Conservation (phyloP, 352 stramenopile species). For the Phytophthora agathidicida region DNA sequence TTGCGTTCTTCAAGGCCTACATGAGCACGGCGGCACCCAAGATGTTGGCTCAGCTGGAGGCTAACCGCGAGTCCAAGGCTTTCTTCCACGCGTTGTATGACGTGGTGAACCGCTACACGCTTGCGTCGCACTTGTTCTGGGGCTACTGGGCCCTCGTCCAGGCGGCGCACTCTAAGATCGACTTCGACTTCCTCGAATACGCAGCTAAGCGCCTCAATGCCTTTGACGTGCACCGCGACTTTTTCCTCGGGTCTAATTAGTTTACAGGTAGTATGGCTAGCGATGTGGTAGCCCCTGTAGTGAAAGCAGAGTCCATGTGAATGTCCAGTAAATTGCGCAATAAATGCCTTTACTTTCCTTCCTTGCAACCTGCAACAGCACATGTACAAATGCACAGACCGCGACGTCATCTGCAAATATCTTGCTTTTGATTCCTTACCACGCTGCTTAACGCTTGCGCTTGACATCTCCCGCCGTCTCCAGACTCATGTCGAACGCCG, state of each 20-base stretch:
- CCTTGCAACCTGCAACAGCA: background rate
- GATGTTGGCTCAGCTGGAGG: constrained; percentile 66
- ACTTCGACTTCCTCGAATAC: constrained; percentile 91
- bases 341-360: constrained; percentile 37
- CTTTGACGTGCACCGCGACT: constrained; percentile 77
- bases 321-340: constrained; percentile 34
- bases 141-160: constrained; percentile 95
- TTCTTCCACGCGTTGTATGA: constrained; percentile 88
- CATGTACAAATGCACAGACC: background rate
- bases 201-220: constrained; percentile 79
- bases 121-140: constrained; percentile 94
- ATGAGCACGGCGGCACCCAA: constrained; percentile 69
- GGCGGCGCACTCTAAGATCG: constrained; percentile 88
- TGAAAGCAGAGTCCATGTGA: constrained; percentile 32
- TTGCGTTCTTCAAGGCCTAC: constrained; percentile 89
- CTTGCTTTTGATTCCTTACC: background rate
- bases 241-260: constrained; percentile 59
- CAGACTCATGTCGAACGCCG: constrained; percentile 84
- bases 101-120: constrained; percentile 86
- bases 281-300: constrained; percentile 25
- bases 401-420: constrained; percentile 1
- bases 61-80: constrained; percentile 76
- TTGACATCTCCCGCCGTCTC: constrained; percentile 86
- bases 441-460: constrained; percentile 71
- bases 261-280: constrained; percentile 14